Evolutionary conservation across 2,329 filamentous ascomycete genomes (phyloP), one percentile per base, ranked within the genome.

Genomic region (Amauroascus niger): DNA sequence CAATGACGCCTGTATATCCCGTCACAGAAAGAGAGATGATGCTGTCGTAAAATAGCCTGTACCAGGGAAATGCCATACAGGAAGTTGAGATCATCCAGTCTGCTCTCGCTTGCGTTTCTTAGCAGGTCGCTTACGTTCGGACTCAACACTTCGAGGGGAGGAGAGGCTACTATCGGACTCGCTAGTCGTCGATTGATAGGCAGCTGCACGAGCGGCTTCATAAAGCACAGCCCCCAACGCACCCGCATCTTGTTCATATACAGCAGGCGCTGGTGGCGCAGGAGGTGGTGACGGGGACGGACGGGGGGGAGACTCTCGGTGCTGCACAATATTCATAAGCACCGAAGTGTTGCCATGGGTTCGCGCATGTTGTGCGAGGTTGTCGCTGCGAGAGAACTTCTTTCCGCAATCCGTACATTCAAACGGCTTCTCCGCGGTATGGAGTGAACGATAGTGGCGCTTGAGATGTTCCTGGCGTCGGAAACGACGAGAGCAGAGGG

Each of bases 381-480:
- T 98, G 74, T 98, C 93, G 63, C 88, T 95, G 64, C 93, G 86
- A 18, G 91, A 97, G 76, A 97, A 98, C 78, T 95, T 96, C 85
- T 98, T 98, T 64, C 93, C 91, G 66, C 93, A 98, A 75, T 98
- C 91, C 61, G 83, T 81, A 78, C 93, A 98, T 75, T 95, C 88
- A 65, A 97, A 98, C 4, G 93, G 93, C 83, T 97, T 98, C 69
- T 97, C 93, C 67, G 95, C 86, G 1, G 93, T 98, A 78, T 98
- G 93, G 46, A 98, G 88, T 55, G 93, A 97, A 63, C 93, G 85
- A 78, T 95, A 95, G 77, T 98, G 93, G 59, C 93, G 87, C 83
- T 98, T 98, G 57, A 98, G 82, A 67, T 98, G 93, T 72, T 98
- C 93, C 74, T 98, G 93, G 58, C 93, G 88, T 58, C 93, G 87